phyloP scores from a whole-genome alignment of 2,329 filamentous ascomycete genomes.

The Colletotrichum orchidophilum region DNA sequence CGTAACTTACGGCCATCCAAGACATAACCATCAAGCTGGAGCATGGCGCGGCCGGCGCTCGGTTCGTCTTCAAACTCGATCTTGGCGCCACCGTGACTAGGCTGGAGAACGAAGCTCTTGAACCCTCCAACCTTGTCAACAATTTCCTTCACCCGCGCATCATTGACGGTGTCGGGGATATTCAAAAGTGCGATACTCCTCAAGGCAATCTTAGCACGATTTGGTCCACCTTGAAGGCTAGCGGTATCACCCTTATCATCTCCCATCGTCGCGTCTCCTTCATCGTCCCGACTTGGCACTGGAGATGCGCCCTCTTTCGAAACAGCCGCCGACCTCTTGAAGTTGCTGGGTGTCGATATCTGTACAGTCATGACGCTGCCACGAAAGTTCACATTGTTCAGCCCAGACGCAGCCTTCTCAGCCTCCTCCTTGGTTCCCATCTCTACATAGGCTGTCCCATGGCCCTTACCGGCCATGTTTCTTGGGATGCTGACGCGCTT shows the following conservation, averaged over 20 bases:
- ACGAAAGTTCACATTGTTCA: conserved; percentile 77
- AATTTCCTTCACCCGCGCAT: conserved; percentile 79
- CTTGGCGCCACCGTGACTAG: conserved; percentile 84
- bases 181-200: conserved; percentile 86
- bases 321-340: conserved; percentile 61
- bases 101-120: conserved; percentile 80
- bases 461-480: conserved; percentile 73
- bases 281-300: conserved; percentile 45
- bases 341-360: conserved; percentile 64
- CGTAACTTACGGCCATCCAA: conserved; percentile 64
- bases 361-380: conserved; percentile 75
- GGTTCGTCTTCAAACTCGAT: conserved; percentile 80
- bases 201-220: conserved; percentile 62
- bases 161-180: conserved; percentile 91
- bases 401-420: conserved; percentile 69
- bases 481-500: conserved; percentile 76
- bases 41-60: conserved; percentile 76
- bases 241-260: conserved; percentile 37
- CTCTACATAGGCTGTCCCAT: conserved; percentile 83
- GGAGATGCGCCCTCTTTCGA: conserved; percentile 46
- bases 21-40: conserved; percentile 65
- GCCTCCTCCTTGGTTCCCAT: conserved; percentile 78
- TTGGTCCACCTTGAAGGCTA: conserved; percentile 37
- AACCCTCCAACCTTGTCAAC: conserved; percentile 77
- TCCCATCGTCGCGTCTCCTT: conserved; percentile 51